A percentile compares a stretch with the other conserved stretches of the same genome.
Evolutionary conservation across 2,329 filamentous ascomycete species (phyloP).

Genomic region (Monascus ruber): DNA sequence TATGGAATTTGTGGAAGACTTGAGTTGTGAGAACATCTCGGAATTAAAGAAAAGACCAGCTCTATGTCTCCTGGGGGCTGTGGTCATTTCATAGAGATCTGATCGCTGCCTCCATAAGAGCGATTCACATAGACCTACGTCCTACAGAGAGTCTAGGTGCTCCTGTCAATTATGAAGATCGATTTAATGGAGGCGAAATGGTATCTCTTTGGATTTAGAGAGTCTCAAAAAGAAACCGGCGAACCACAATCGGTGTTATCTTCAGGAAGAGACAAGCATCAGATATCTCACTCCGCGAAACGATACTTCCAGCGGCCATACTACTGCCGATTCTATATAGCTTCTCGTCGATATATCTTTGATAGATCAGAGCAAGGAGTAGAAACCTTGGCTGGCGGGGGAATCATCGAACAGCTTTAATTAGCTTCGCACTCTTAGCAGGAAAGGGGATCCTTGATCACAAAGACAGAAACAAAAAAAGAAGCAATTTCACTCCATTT

Average conservation of each 20-base stretch:
- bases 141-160: no score
- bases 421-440: constrained; percentile 66
- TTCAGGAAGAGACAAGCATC: constrained; percentile 15
- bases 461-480: constrained; percentile 21
- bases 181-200: not conserved
- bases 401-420: constrained; percentile 41
- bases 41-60: no score
- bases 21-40: no score
- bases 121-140: no score
- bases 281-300: constrained; percentile 17
- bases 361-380: constrained; percentile 52
- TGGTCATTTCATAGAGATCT: no score
- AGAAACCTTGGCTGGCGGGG: constrained; percentile 28
- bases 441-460: constrained; percentile 34
- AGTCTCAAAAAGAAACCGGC: constrained; percentile 4
- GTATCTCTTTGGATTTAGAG: not conserved
- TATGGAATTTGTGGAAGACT: no score
- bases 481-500: constrained; percentile 27
- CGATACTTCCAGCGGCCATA: constrained; percentile 31
- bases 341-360: constrained; percentile 58
- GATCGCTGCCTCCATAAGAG: no score
- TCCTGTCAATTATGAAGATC: not conserved
- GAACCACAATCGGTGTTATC: constrained; percentile 10
- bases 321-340: constrained; percentile 47
- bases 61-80: no score